Evolutionary conservation across 306 rosid species (phyloP).

Genomic region (Rosa chinensis): DNA sequence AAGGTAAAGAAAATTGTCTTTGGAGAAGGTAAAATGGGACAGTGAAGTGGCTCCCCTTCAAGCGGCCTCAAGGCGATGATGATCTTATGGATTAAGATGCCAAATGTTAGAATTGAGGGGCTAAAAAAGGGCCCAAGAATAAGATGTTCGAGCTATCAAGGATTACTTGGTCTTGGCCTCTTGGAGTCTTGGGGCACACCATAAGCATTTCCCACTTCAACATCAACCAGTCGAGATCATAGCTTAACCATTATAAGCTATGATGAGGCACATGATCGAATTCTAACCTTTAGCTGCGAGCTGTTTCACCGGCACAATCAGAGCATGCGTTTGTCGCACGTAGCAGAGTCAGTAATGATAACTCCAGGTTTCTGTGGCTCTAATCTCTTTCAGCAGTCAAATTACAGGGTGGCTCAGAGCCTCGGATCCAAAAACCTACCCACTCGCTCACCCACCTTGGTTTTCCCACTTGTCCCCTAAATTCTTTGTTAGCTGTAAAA

Average conservation of each 20-base stretch:
- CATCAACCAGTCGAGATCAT: not conserved
- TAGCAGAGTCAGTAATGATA: not conserved
- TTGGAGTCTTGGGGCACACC: not conserved
- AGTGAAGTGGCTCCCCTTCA: too few species aligned
- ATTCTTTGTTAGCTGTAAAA: not conserved
- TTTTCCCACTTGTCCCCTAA: not conserved
- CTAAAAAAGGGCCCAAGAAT: not conserved
- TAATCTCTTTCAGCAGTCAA: not conserved
- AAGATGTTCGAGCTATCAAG: not conserved
- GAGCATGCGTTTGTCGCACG: not conserved
- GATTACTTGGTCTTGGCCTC: not conserved
- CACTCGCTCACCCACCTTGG: not conserved
- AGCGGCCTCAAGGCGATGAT: not conserved
- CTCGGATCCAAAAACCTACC: not conserved
- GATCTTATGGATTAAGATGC: too few species aligned
- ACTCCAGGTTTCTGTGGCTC: constrained; percentile 2
- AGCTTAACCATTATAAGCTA: not conserved
- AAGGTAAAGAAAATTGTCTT: too few species aligned
- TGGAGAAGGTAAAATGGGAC: too few species aligned
- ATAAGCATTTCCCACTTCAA: not conserved
- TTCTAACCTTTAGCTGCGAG: not conserved
- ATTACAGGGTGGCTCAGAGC: not conserved
- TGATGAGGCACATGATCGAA: not conserved
- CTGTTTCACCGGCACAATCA: not conserved
- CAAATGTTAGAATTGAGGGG: not conserved